These are phyloP conservation scores for Quercus parvula DNA, from an alignment of 306 rosid genomes.

Conservation along the genomic window DNA sequence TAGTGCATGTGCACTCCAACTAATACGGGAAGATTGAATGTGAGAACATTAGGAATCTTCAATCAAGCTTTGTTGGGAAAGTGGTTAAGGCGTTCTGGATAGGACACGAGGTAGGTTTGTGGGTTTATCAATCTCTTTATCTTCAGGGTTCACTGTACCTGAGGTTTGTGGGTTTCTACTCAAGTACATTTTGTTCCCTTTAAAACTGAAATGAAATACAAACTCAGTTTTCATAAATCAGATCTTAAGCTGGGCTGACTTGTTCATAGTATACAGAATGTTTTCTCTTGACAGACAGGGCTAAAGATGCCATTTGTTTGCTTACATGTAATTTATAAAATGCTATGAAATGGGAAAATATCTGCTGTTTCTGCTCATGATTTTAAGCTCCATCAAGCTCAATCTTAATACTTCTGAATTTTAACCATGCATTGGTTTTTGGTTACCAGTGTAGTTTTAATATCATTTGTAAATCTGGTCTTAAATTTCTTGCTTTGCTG, in stretches of 20 bases:
- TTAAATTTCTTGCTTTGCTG: conserved; percentile 2
- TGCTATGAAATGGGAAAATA: not conserved
- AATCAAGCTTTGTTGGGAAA: too few relatives aligned
- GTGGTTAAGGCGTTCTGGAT: too few relatives aligned
- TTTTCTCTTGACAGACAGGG: not conserved
- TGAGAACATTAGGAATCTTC: too few relatives aligned
- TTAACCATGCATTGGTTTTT: not conserved
- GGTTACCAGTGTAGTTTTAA: not conserved
- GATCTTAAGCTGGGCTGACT: not conserved
- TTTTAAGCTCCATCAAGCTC: not conserved
- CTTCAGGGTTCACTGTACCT: not conserved
- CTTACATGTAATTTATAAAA: not conserved
- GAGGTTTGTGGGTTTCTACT: not conserved
- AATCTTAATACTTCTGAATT: not conserved
- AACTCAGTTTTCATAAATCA: not conserved
- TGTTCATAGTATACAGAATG: not conserved
- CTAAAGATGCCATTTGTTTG: not conserved
- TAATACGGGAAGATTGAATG: too few relatives aligned
- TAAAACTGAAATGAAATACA: not conserved
- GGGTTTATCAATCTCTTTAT: not conserved
- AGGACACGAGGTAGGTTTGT: too few relatives aligned
- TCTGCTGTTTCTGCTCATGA: not conserved
- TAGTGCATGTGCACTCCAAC: too few relatives aligned
- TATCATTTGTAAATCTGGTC: not conserved
- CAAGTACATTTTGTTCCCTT: not conserved